Evolutionary conservation across 768 basidiomycete genomes (phyloP).

Genomic region (Mycena metata): DNA sequence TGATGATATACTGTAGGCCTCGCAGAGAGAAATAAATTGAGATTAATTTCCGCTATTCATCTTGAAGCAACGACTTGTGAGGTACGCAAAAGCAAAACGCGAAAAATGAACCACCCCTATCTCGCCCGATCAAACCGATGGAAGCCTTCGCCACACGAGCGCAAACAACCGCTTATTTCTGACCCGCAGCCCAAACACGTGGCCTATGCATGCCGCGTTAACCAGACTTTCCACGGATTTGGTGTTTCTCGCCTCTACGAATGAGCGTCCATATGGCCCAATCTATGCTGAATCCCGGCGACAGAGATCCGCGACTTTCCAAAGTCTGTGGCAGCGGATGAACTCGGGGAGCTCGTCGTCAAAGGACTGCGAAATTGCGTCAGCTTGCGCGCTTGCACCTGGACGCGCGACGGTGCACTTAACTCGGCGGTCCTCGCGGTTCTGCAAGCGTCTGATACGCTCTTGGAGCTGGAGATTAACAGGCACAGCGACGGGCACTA

Average conservation of each 20-base stretch:
- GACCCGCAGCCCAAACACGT: constrained; percentile 64
- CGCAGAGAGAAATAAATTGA: too few species aligned
- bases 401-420: constrained; percentile 86
- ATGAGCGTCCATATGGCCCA: constrained; percentile 73
- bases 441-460: constrained; percentile 54
- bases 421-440: constrained; percentile 70
- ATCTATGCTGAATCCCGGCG: background rate
- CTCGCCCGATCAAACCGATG: background rate
- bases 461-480: constrained; percentile 79
- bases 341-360: constrained; percentile 56
- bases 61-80: too few species aligned
- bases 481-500: constrained; percentile 72
- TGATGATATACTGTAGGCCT: too few species aligned
- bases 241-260: constrained; percentile 68
- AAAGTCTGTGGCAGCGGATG: constrained; percentile 55
- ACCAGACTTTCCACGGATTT: constrained; percentile 65
- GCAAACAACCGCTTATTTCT: constrained; percentile 15
- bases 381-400: constrained; percentile 74
- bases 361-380: constrained; percentile 71
- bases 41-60: too few species aligned
- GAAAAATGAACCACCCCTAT: too few species aligned
- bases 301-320: constrained; percentile 84
- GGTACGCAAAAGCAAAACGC: too few species aligned
- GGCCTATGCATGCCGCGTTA: constrained; percentile 67
- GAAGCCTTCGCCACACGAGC: background rate